phyloP scores from a whole-genome alignment of 2,329 filamentous ascomycete genomes.

The Cytospora piceae region DNA sequence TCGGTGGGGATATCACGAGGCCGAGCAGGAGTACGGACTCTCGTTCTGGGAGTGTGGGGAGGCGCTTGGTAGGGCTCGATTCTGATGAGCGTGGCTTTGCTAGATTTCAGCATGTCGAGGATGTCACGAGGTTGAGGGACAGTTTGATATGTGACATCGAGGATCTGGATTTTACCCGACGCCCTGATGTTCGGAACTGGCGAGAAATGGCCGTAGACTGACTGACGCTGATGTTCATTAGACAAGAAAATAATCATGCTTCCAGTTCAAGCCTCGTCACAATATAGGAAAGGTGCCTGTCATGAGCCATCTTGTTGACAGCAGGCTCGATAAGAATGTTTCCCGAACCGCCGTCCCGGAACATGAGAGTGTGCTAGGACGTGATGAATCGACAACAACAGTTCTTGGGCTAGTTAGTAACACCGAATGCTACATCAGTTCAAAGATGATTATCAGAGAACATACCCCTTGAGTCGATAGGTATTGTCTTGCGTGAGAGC shows the following conservation, averaged over 20 bases:
- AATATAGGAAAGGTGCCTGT: neutral
- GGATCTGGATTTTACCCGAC: neutral
- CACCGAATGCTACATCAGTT: no score
- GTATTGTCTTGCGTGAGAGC: no score
- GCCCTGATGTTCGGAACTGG: neutral
- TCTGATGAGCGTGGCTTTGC: slow-evolving; percentile 14
- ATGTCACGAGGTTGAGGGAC: slow-evolving; percentile 7
- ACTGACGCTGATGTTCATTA: neutral
- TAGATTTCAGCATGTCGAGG: slow-evolving; percentile 25
- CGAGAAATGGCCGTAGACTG: neutral
- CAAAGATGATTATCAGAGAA: no score
- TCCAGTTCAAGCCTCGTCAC: neutral
- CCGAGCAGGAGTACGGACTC: slow-evolving; percentile 8
- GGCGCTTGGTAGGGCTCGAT: neutral
- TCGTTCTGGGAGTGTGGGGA: neutral
- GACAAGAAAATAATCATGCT: no score
- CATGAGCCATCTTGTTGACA: no score
- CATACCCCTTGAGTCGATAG: no score
- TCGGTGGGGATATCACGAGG: slow-evolving; percentile 11
- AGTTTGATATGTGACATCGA: slow-evolving; percentile 1
- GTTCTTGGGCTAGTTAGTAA: no score
- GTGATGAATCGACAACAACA: no score
- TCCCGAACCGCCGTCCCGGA: no score
- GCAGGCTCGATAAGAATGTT: no score
- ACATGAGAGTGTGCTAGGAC: no score